phyloP scores from a whole-genome alignment of 1,284 basidiomycete species.

The Meira nashicola region DNA sequence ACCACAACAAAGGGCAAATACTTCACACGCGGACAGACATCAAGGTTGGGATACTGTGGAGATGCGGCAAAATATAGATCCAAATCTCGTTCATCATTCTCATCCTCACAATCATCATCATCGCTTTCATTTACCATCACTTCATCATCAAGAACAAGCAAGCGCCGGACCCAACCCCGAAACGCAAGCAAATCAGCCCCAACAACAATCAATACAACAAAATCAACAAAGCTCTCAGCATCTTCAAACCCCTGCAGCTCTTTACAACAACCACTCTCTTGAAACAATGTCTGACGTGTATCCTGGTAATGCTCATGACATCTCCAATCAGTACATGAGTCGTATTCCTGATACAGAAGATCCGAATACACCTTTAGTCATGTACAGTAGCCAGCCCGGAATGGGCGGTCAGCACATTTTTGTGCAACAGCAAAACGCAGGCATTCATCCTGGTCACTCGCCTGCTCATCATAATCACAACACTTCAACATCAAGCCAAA shows the following conservation, averaged over 20 bases:
- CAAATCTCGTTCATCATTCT: constrained; percentile 14
- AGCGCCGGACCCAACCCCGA: neutral
- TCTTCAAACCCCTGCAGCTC: too few species aligned
- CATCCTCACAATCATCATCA: constrained; percentile 7
- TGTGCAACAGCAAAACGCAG: neutral
- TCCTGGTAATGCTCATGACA: too few species aligned
- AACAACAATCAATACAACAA: too few species aligned
- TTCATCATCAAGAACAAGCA: neutral
- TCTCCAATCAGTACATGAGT: too few species aligned
- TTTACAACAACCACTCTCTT: too few species aligned
- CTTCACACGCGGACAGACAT: constrained; percentile 17
- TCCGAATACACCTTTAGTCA: too few species aligned
- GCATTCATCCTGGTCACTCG: neutral
- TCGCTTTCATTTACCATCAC: neutral
- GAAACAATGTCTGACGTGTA: too few species aligned
- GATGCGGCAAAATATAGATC: constrained; percentile 1
- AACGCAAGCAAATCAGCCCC: neutral
- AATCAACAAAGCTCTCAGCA: too few species aligned
- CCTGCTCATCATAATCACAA: neutral
- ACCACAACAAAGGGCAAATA: neutral
- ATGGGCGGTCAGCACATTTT: neutral
- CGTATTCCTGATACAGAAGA: too few species aligned
- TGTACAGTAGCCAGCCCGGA: neutral
- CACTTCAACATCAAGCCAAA: neutral
- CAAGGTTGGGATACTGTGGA: constrained; percentile 19